Evolutionary conservation across 805 yeast genomes (phyloP).

Genomic region (Tetrapisispora namnaoensis): DNA sequence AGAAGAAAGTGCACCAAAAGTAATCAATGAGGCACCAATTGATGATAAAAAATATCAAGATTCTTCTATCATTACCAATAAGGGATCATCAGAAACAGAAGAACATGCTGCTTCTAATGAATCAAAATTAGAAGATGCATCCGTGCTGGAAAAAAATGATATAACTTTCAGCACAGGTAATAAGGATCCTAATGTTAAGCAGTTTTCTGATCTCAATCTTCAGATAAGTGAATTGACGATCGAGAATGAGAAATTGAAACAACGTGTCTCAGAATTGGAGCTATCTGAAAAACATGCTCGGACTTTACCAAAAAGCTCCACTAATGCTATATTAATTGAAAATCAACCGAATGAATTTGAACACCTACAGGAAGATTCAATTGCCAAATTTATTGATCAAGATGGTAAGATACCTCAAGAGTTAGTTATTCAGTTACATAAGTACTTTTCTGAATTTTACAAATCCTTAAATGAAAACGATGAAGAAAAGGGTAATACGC

Average conservation of each 20-base stretch:
- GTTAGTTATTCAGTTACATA: constrained; percentile 7
- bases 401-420: constrained; percentile 15
- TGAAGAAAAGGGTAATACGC: constrained; percentile 8
- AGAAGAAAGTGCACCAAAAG: neutral
- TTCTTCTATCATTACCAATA: neutral
- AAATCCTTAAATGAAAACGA: constrained; percentile 2
- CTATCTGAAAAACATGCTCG: constrained; percentile 11
- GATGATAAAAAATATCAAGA: neutral
- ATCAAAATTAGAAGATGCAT: neutral
- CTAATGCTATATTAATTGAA: neutral
- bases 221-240: constrained; percentile 22
- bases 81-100: neutral
- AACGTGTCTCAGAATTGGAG: constrained; percentile 38
- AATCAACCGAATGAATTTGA: neutral
- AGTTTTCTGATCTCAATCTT: constrained; percentile 29
- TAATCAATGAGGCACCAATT: neutral
- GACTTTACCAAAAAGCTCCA: neutral
- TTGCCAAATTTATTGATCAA: constrained; percentile 7
- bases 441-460: constrained; percentile 7
- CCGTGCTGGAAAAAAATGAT: neutral
- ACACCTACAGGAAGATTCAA: constrained; percentile 3
- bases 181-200: constrained; percentile 4
- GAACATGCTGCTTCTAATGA: neutral
- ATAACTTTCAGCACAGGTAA: neutral
- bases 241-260: constrained; percentile 30